phyloP scores from a whole-genome alignment of 306 rosid species.

The Glycyrrhiza uralensis region DNA sequence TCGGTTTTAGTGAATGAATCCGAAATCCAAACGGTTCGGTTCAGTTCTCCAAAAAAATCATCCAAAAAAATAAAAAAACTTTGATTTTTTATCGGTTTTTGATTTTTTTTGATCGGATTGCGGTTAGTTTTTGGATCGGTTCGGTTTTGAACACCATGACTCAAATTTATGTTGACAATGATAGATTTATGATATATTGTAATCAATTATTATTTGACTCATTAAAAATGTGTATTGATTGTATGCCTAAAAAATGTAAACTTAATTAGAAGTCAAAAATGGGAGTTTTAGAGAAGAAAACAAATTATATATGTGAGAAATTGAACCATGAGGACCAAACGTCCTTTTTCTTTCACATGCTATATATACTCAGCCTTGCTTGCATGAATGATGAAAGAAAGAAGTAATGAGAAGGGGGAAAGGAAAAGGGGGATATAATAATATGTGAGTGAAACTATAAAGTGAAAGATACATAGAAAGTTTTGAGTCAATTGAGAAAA shows the following conservation, averaged over 20 bases:
- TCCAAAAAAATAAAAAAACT: too few species aligned
- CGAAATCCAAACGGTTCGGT: too few species aligned
- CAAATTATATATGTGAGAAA: neutral
- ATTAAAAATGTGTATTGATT: neutral
- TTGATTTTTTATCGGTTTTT: too few species aligned
- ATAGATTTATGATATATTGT: too few species aligned
- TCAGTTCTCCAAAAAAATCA: too few species aligned
- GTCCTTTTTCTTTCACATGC: neutral
- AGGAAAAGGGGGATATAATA: neutral
- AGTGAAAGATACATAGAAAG: neutral
- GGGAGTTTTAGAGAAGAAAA: neutral
- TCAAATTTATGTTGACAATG: too few species aligned
- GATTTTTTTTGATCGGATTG: too few species aligned
- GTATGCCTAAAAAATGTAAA: neutral
- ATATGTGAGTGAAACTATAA: neutral
- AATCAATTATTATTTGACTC: too few species aligned
- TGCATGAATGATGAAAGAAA: neutral
- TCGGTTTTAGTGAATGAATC: too few species aligned
- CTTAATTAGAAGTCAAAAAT: neutral
- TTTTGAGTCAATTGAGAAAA: constrained; percentile 14
- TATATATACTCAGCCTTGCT: neutral
- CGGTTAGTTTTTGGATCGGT: too few species aligned
- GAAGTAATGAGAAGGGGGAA: neutral
- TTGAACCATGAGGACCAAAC: neutral
- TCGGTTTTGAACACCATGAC: too few species aligned